A percentile compares a stretch with the other conserved stretches of the same genome.
These are phyloP conservation scores for Gnomoniopsis sp. DNA, from an alignment of 2,329 filamentous ascomycete genomes.

Conservation along the genomic window DNA sequence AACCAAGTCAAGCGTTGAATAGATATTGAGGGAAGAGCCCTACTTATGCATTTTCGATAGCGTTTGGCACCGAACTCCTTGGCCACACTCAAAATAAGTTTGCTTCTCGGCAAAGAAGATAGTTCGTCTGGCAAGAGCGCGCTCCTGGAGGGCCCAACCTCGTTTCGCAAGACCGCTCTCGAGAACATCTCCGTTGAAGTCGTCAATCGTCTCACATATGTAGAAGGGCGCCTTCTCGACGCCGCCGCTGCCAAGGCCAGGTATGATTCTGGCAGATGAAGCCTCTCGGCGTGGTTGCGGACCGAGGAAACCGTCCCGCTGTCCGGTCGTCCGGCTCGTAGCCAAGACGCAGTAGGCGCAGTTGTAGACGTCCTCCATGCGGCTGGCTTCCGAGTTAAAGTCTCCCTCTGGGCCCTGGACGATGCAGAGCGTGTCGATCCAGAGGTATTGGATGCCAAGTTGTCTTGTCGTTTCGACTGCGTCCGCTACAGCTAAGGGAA, in stretches of 20 bases:
- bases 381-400: slow-evolving; percentile 19
- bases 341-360: slow-evolving; percentile 24
- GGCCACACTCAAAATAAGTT: background rate
- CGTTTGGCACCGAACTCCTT: background rate
- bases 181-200: background rate
- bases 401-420: slow-evolving; percentile 15
- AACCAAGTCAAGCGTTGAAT: too few relatives aligned
- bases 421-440: slow-evolving; percentile 17
- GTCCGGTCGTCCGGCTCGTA: slow-evolving; percentile 18
- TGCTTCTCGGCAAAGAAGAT: background rate
- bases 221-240: slow-evolving; percentile 15
- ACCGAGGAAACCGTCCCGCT: slow-evolving; percentile 22
- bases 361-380: slow-evolving; percentile 24
- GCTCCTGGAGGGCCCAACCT: background rate
- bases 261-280: too few relatives aligned
- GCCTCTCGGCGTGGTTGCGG: background rate
- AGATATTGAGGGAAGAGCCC: slow-evolving; percentile 37
- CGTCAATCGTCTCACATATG: slow-evolving; percentile 23
- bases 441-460: background rate
- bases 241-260: slow-evolving; percentile 9
- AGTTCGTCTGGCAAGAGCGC: background rate
- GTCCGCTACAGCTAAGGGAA: slow-evolving; percentile 1
- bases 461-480: background rate
- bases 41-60: slow-evolving; percentile 22
- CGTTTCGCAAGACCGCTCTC: background rate